Evolutionary conservation across 1,284 basidiomycete genomes (phyloP), one percentile per base, ranked within the genome.

Genomic region (Rhodotorula mucilaginosa): DNA sequence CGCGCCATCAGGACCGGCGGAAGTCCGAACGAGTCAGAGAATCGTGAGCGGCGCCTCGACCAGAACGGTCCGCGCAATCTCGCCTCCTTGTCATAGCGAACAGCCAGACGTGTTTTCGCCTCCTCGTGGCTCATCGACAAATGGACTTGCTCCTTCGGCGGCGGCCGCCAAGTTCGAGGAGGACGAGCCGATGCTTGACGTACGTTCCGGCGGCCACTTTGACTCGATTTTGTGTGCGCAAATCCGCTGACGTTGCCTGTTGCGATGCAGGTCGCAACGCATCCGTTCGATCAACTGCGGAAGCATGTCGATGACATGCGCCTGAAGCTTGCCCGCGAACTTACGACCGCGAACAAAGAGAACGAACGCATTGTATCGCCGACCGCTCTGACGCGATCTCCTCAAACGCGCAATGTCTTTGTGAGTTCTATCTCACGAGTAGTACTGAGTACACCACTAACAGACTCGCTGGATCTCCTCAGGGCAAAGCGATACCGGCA

Each of bases 381-480:
- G 0, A 59, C 70, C 2, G 63, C 64, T 7, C 44, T 75, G n/a
- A 71, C 74, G 18, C 64, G 74, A 8, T 73, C 71, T 2, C 74
- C 74, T 12, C 69, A 69, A 39, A 75, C 74, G 26, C 71, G 74
- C 26, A 70, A 75, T 49, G 71, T 75, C 29, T 64, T 60, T 39
- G 71, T 75, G 2, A 21, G 29, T 58, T 8, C 8, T 13, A 3
- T 12, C 21, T 21, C 31, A 16, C 57, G 21, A 34, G 2, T 21
- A 10, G 5, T 19, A 19, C 7, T 5, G 26, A 26, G 8, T 47
- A 7, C 59, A 6, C 31, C 59, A 6, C 15, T 44, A 4, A 58
- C 34, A 8, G 5, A 57, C 29, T 15, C 47, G 15, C n/a, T 59
- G 16, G 16, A 12, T 49, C 21, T 12, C 34, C 57, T 23, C 54